phyloP scores from a whole-genome alignment of 345 rosid genomes.

The Dipteronia dyeriana region DNA sequence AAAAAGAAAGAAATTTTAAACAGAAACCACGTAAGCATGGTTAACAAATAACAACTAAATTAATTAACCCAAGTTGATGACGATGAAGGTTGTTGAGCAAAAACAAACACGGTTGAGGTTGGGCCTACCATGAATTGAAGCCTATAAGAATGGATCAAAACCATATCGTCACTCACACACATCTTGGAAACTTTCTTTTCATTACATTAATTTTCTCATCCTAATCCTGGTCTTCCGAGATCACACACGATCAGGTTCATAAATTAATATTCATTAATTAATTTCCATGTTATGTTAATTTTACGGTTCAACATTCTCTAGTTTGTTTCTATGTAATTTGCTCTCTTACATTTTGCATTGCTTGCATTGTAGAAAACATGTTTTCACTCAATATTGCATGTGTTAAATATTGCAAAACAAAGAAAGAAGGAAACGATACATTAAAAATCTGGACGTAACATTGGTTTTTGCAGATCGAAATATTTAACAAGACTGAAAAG shows the following conservation, averaged over 20 bases:
- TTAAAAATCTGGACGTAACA: too few species aligned
- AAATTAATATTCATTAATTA: not conserved
- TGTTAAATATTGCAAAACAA: too few species aligned
- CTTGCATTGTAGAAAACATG: not conserved
- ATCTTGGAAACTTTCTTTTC: not conserved
- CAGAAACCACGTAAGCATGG: not conserved
- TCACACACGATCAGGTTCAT: conserved; percentile 3
- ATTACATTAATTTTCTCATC: not conserved
- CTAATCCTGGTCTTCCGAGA: conserved; percentile 5
- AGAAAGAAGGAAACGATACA: too few species aligned
- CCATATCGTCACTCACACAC: not conserved
- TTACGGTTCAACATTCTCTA: too few species aligned
- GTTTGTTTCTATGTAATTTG: too few species aligned
- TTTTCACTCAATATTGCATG: not conserved
- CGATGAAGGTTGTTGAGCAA: not conserved
- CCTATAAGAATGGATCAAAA: not conserved
- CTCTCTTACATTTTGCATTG: too few species aligned
- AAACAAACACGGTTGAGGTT: not conserved
- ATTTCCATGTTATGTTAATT: too few species aligned
- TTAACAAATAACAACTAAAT: too few species aligned
- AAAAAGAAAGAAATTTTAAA: too few species aligned
- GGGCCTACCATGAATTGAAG: not conserved
- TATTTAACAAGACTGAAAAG: not conserved
- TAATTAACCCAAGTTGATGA: not conserved
- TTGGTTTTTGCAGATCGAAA: not conserved